Evolutionary conservation across 192 early-diverging fungal species (phyloP).

Genomic region (Coemansia sp.): DNA sequence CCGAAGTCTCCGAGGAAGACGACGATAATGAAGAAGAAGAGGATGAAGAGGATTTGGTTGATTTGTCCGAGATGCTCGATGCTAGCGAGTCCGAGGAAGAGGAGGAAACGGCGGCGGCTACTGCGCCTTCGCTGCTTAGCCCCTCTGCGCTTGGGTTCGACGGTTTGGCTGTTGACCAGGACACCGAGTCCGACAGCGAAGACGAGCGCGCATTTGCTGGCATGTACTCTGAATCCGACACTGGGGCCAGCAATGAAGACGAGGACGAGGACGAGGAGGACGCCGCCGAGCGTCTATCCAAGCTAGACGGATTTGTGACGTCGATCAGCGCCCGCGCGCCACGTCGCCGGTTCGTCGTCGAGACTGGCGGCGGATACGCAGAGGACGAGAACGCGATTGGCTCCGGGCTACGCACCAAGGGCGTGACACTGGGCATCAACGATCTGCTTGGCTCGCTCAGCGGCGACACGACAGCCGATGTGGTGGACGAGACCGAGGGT

Average conservation of each 20-base stretch:
- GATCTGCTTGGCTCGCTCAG: constrained; percentile 76
- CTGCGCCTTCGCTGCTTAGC: neutral
- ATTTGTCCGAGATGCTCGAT: constrained; percentile 68
- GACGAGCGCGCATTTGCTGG: constrained; percentile 32
- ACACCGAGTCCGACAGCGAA: constrained; percentile 25
- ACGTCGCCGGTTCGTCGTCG: constrained; percentile 56
- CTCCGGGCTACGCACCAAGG: constrained; percentile 38
- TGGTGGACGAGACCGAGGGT: constrained; percentile 33
- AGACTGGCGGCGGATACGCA: constrained; percentile 26
- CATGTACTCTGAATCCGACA: constrained; percentile 49
- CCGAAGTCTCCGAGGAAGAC: constrained; percentile 31
- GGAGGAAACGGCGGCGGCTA: neutral
- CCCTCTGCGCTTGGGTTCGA: constrained; percentile 17
- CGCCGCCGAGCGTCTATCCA: constrained; percentile 46
- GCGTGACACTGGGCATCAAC: constrained; percentile 71
- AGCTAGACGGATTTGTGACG: constrained; percentile 59
- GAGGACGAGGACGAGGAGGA: constrained; percentile 39
- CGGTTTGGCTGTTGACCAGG: constrained; percentile 44
- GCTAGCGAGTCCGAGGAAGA: constrained; percentile 26
- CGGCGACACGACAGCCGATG: constrained; percentile 61
- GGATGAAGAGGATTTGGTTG: constrained; percentile 57
- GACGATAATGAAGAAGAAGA: constrained; percentile 57
- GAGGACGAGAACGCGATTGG: constrained; percentile 50
- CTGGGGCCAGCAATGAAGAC: constrained; percentile 32
- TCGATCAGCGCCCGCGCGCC: constrained; percentile 72